Percentiles rank a stretch among this genome's conserved stretches.
Evolutionary conservation across 805 yeast species (phyloP).

Genomic region (Yarrowia porcina): DNA sequence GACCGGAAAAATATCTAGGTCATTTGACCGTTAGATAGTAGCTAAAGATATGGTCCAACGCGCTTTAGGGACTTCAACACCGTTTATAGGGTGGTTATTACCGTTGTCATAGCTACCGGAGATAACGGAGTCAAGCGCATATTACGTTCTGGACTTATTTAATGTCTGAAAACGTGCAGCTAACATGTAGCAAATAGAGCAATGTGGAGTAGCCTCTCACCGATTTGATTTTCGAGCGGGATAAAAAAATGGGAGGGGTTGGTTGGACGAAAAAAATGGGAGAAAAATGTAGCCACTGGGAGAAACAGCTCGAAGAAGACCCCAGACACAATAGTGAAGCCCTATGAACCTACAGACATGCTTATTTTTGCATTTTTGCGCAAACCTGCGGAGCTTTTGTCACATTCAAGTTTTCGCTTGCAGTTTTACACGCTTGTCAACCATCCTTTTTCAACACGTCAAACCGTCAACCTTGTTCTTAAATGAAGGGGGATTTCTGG

Average conservation of each 20-base stretch:
- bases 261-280: no score
- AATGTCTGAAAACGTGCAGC: slow-evolving; percentile 2
- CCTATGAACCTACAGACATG: background rate
- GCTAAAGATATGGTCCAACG: no score
- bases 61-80: no score
- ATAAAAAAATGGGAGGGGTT: background rate
- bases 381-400: background rate
- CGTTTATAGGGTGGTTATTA: no score
- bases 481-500: no score
- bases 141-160: background rate
- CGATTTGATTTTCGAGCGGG: background rate
- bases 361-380: background rate
- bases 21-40: background rate
- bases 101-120: background rate
- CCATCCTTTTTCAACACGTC: background rate
- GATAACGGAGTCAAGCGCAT: background rate
- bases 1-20: background rate
- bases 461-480: slow-evolving; percentile 17
- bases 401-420: background rate
- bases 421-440: background rate
- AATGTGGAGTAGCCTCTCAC: slow-evolving; percentile 8
- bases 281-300: no score
- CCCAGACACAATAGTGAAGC: background rate
- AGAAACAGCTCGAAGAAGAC: no score
- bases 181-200: background rate